phyloP scores from a whole-genome alignment of 2,329 filamentous ascomycete genomes.

The Xylariaceae sp. region DNA sequence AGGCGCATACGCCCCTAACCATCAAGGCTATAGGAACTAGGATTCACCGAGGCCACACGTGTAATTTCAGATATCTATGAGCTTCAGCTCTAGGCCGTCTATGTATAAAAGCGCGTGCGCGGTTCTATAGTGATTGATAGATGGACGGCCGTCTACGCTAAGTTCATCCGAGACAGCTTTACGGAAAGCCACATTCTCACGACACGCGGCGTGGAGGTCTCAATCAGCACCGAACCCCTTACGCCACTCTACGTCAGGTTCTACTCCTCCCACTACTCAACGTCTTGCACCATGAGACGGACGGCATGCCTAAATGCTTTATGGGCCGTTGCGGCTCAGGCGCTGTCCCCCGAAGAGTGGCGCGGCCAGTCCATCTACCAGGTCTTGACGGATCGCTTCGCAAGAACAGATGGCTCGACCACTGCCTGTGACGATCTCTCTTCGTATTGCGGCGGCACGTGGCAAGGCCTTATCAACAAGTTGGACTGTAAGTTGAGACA shows the following conservation, averaged over 20 bases:
- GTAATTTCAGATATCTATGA: background rate
- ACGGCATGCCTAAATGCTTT: constrained; percentile 16
- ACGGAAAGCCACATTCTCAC: too few relatives aligned
- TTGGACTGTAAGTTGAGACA: constrained; percentile 48
- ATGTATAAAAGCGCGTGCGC: too few relatives aligned
- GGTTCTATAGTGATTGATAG: too few relatives aligned
- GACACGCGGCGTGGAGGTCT: too few relatives aligned
- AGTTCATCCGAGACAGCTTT: too few relatives aligned
- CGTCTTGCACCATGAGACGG: constrained; percentile 15
- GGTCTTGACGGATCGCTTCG: constrained; percentile 59
- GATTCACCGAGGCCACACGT: background rate
- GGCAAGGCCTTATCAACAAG: constrained; percentile 58
- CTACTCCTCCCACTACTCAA: background rate
- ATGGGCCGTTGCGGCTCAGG: constrained; percentile 18
- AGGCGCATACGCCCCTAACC: too few relatives aligned
- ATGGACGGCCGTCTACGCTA: too few relatives aligned
- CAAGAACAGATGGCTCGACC: constrained; percentile 43
- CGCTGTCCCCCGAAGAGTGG: constrained; percentile 40
- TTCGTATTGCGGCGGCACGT: constrained; percentile 64
- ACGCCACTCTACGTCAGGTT: background rate
- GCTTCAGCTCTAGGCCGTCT: too few relatives aligned
- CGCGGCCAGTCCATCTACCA: constrained; percentile 49
- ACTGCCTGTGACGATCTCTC: constrained; percentile 46
- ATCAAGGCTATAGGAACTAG: background rate
- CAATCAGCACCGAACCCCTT: background rate